These are phyloP conservation scores for Cyclanthera cordifolia DNA, from an alignment of 306 rosid genomes.

Conservation along the genomic window DNA sequence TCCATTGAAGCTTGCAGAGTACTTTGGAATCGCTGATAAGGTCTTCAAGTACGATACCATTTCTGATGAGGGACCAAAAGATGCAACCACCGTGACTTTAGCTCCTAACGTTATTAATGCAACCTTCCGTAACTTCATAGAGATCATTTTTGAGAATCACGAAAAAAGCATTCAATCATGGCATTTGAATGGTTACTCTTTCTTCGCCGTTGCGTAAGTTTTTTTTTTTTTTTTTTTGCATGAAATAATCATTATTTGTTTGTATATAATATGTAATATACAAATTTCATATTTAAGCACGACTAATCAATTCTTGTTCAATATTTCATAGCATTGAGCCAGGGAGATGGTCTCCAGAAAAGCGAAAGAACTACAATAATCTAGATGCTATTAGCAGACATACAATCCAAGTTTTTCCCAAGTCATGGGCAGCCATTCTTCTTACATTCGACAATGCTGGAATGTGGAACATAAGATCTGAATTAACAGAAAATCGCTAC, in stretches of 20 bases:
- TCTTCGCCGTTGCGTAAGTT: not conserved
- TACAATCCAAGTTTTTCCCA: conserved; percentile 53
- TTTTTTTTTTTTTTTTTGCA: too few species aligned
- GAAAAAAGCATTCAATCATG: conserved; percentile 58
- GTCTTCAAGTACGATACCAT: conserved; percentile 43
- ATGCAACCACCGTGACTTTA: not conserved
- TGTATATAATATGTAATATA: too few species aligned
- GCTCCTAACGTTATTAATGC: conserved; percentile 35
- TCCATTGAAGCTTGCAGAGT: conserved; percentile 74
- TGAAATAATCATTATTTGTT: too few species aligned
- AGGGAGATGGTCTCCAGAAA: conserved; percentile 57
- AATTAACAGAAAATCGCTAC: conserved; percentile 4
- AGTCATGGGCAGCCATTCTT: conserved; percentile 14
- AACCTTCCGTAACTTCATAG: conserved; percentile 34
- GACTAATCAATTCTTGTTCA: not conserved
- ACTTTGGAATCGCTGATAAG: conserved; percentile 25
- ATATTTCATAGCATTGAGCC: conserved; percentile 38
- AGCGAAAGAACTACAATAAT: conserved; percentile 17
- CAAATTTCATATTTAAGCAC: not conserved
- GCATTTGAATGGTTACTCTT: conserved; percentile 42
- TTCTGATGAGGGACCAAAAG: conserved; percentile 17
- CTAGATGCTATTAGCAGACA: conserved; percentile 66
- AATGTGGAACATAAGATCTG: conserved; percentile 20
- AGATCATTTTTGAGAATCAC: conserved; percentile 67
- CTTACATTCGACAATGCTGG: conserved; percentile 21